phyloP scores from a whole-genome alignment of 2,329 filamentous ascomycete genomes.

The Trichoderma atrobrunneum region DNA sequence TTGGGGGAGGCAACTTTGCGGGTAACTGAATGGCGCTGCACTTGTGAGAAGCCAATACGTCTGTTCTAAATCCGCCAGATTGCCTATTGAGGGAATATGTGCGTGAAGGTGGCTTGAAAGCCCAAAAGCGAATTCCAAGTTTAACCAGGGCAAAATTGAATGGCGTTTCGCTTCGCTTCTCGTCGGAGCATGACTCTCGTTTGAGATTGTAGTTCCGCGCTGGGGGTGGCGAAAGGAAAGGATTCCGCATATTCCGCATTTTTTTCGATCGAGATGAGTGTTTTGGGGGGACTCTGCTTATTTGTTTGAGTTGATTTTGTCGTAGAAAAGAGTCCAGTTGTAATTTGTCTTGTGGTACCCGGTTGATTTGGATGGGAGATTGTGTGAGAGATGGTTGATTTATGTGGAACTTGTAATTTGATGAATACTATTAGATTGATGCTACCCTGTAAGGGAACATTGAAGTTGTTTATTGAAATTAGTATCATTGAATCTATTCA shows the following conservation, averaged over 20 bases:
- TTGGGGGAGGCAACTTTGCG: neutral
- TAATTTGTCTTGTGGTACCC: neutral
- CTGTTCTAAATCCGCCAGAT: neutral
- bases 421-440: neutral
- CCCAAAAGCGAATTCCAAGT: neutral
- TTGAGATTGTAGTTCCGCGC: neutral
- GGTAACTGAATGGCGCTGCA: neutral
- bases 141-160: neutral
- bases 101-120: neutral
- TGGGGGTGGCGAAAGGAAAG: slow-evolving; percentile 3
- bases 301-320: neutral
- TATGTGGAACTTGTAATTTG: neutral
- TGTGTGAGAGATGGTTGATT: neutral
- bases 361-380: neutral
- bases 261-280: neutral
- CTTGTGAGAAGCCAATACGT: neutral
- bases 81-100: neutral
- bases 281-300: neutral
- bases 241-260: neutral
- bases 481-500: neutral
- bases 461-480: neutral
- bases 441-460: neutral
- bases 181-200: neutral
- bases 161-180: neutral
- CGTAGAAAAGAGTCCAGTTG: neutral